These are phyloP conservation scores for Trametes polyzona DNA, from an alignment of 1,284 basidiomycete genomes.

Conservation along the genomic window DNA sequence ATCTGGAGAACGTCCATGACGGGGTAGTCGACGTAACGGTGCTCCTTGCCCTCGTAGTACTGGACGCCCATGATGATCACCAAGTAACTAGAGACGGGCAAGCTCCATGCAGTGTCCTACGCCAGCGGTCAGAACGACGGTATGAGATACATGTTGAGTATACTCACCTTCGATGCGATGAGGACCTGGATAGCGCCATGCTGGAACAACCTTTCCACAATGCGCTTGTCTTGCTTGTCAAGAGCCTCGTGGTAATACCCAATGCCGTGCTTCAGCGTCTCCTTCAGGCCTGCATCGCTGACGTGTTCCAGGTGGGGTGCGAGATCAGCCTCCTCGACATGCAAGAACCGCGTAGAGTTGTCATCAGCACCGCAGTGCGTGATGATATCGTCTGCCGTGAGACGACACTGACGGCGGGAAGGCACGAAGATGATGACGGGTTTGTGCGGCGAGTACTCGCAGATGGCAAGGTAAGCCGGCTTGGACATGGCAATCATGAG, in stretches of 20 bases:
- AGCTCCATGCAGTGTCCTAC: conserved; percentile 93
- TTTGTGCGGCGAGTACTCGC: conserved; percentile 86
- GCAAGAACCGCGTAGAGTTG: conserved; percentile 86
- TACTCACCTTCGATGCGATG: conserved; percentile 85
- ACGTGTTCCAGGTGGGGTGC: conserved; percentile 90
- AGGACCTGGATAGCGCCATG: conserved; percentile 95
- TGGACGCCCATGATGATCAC: conserved; percentile 99
- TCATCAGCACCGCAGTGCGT: conserved; percentile 91
- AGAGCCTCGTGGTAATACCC: conserved; percentile 97
- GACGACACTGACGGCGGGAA: conserved; percentile 89
- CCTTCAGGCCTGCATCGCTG: conserved; percentile 77
- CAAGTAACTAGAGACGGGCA: conserved; percentile 94
- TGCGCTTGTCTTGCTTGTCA: conserved; percentile 88
- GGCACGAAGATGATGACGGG: conserved; percentile 95
- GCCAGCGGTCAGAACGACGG: neutral
- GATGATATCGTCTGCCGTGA: conserved; percentile 92
- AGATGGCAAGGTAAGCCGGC: conserved; percentile 92
- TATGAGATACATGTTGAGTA: neutral
- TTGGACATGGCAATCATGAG: conserved; percentile 99
- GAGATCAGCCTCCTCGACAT: conserved; percentile 84
- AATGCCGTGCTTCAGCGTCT: conserved; percentile 88
- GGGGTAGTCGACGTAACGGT: conserved; percentile 97
- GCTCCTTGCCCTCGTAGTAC: conserved; percentile 93
- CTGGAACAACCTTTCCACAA: conserved; percentile 93
- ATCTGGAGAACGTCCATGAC: conserved; percentile 98